phyloP scores from a whole-genome alignment of 805 yeast genomes.

The Lipomyces mesembrius region DNA sequence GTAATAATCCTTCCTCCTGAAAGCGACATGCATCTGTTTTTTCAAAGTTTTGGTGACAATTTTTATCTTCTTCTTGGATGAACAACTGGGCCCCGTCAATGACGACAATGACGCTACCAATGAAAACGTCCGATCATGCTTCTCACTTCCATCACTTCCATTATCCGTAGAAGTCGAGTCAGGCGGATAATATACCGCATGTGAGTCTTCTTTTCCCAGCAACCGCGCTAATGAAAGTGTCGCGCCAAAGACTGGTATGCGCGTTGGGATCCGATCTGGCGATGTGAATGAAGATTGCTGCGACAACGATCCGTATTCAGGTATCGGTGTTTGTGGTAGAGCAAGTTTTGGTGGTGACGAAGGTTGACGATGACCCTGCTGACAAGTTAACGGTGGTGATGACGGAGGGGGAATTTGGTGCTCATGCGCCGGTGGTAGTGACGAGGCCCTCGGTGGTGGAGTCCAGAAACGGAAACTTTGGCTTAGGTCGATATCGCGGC shows the following conservation, averaged over 20 bases:
- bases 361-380: not conserved
- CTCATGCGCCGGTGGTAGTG: not conserved
- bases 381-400: not conserved
- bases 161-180: not conserved
- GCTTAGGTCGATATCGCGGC: slow-evolving; percentile 2
- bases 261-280: slow-evolving; percentile 15
- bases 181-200: slow-evolving; percentile 2
- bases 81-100: not conserved
- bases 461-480: slow-evolving; percentile 9
- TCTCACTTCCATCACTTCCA: not conserved
- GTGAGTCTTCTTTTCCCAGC: slow-evolving; percentile 4
- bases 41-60: slow-evolving; percentile 18
- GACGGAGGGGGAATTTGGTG: not conserved
- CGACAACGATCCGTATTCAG: not conserved
- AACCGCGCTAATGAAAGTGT: slow-evolving; percentile 4
- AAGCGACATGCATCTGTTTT: slow-evolving; percentile 11
- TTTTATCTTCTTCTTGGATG: not conserved
- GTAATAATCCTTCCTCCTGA: slow-evolving; percentile 20
- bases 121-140: not conserved
- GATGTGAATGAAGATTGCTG: slow-evolving; percentile 20
- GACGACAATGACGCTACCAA: not conserved
- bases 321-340: not conserved
- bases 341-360: not conserved
- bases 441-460: slow-evolving; percentile 10
- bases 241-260: slow-evolving; percentile 19